Evolutionary conservation across 495 filamentous ascomycete genomes (phyloP).

Genomic region (Neurospora sp.): DNA sequence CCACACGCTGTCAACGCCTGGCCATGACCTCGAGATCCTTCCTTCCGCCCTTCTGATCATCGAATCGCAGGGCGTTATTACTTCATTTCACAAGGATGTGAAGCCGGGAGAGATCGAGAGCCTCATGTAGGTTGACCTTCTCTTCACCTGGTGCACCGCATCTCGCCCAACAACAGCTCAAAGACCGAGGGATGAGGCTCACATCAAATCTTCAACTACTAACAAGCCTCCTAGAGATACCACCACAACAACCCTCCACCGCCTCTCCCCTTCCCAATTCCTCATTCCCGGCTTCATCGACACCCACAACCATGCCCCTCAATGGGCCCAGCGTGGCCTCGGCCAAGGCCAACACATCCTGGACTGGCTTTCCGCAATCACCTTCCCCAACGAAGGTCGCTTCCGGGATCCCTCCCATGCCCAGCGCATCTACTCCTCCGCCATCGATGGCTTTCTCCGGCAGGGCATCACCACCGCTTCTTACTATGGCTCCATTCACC

Average conservation of each 20-base stretch:
- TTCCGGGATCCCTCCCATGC: constrained; percentile 47
- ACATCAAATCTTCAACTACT: background rate
- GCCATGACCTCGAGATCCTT: constrained; percentile 35
- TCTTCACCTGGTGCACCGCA: background rate
- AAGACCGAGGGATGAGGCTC: background rate
- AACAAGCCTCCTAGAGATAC: background rate
- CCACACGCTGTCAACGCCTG: constrained; percentile 31
- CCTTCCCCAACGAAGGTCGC: constrained; percentile 53
- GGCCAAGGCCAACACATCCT: constrained; percentile 49
- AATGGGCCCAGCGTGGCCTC: constrained; percentile 51
- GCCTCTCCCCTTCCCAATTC: constrained; percentile 41
- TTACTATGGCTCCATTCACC: constrained; percentile 55
- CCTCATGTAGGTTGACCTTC: background rate
- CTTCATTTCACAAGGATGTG: constrained; percentile 11
- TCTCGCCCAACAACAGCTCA: background rate
- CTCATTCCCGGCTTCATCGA: constrained; percentile 54
- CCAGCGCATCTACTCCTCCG: constrained; percentile 37
- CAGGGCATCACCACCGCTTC: constrained; percentile 58
- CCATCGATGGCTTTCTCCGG: constrained; percentile 46
- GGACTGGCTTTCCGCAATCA: constrained; percentile 50
- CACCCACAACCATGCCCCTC: constrained; percentile 57
- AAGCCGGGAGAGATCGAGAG: background rate
- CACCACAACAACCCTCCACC: constrained; percentile 14
- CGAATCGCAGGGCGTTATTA: constrained; percentile 33
- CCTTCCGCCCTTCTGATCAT: constrained; percentile 37